Evolutionary conservation across 2,329 filamentous ascomycete species (phyloP).

Genomic region (Beauveria sp.): DNA sequence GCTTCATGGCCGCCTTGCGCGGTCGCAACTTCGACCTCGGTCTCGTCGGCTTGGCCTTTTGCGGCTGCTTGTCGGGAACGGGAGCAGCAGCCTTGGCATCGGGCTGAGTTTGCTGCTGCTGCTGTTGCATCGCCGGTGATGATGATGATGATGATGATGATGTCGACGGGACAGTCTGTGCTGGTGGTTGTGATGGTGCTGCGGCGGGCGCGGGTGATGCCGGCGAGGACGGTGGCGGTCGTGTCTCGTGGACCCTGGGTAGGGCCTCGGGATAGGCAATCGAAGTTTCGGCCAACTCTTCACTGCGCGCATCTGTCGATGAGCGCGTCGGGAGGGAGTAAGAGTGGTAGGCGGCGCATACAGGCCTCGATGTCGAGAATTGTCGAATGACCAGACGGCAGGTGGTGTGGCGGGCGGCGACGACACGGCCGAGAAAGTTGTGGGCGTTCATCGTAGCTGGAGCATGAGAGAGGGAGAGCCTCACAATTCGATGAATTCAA

Average conservation of each 20-base stretch:
- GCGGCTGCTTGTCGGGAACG: constrained; percentile 56
- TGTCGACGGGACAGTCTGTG: constrained; percentile 3
- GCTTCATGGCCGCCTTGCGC: constrained; percentile 83
- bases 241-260: constrained; percentile 45
- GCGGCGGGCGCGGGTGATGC: constrained; percentile 15
- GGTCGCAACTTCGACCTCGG: constrained; percentile 40
- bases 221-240: constrained; percentile 29
- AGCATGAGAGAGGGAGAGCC: constrained; percentile 16
- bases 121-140: constrained; percentile 1
- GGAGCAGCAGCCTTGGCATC: constrained; percentile 34
- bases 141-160: constrained; percentile 11
- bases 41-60: constrained; percentile 50
- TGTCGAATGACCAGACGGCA: constrained; percentile 32
- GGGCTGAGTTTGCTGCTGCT: not conserved
- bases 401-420: constrained; percentile 31
- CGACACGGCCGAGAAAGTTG: constrained; percentile 32
- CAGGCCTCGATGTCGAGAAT: constrained; percentile 29
- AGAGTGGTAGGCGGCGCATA: constrained; percentile 39
- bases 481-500: not conserved
- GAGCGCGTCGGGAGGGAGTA: constrained; percentile 40
- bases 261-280: constrained; percentile 37
- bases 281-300: constrained; percentile 38
- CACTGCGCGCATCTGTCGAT: constrained; percentile 33
- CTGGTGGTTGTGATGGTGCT: constrained; percentile 11
- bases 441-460: constrained; percentile 34